phyloP scores from a whole-genome alignment of 75 land plant species.

The Gnetum montanum region DNA sequence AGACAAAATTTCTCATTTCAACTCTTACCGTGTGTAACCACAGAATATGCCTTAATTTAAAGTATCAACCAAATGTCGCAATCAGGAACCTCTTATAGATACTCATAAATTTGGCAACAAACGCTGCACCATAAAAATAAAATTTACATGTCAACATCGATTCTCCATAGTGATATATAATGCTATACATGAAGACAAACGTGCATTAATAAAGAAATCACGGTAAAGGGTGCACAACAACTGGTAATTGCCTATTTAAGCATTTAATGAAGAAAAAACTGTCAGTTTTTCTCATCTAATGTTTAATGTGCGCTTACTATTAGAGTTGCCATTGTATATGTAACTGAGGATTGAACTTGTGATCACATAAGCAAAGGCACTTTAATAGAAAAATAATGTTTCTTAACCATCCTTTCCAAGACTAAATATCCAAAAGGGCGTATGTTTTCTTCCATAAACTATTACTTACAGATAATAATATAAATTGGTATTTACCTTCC shows the following conservation, averaged over 20 bases:
- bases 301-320: background rate
- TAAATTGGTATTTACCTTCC: slow-evolving; percentile 53
- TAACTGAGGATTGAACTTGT: background rate
- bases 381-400: background rate
- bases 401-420: background rate
- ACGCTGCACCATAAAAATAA: slow-evolving; percentile 54
- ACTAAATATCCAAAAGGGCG: background rate
- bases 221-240: background rate
- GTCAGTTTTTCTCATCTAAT: background rate
- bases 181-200: background rate
- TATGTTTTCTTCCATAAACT: background rate
- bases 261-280: no score
- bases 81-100: slow-evolving; percentile 88
- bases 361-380: background rate
- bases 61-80: slow-evolving; percentile 75
- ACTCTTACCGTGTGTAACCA: no score
- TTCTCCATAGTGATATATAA: background rate
- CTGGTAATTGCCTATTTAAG: no score
- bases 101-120: slow-evolving; percentile 98
- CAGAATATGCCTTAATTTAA: no score
- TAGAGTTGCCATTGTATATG: background rate
- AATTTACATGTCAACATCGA: background rate
- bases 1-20: no score
- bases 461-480: background rate
- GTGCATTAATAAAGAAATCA: background rate